A percentile compares a stretch with the other conserved stretches of the same genome.
Conservation (phyloP, 768 basidiomycete genomes). For the Megacollybia marginata region DNA sequence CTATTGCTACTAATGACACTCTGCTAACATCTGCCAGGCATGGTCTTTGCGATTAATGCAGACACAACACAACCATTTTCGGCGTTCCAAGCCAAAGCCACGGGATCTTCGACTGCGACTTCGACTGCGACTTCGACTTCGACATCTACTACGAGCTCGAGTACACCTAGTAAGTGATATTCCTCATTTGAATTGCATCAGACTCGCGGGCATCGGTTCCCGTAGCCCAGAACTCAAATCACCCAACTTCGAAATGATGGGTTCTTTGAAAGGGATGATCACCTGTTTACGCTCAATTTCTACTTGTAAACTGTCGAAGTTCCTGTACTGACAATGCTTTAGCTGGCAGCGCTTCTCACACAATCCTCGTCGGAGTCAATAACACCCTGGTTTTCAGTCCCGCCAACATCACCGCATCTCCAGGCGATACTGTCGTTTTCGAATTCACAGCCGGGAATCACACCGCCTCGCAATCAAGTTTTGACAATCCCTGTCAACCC, state of each 20-base stretch:
- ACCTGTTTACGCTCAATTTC: slow-evolving; percentile 1
- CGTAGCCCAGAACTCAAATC: slow-evolving; percentile 27
- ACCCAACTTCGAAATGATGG: slow-evolving; percentile 30
- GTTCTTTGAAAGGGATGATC: slow-evolving; percentile 27
- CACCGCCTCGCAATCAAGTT: slow-evolving; percentile 35
- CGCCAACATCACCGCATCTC: slow-evolving; percentile 29
- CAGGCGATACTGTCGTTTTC: slow-evolving; percentile 38
- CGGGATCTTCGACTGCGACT: slow-evolving; percentile 18
- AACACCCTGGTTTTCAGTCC: slow-evolving; percentile 26
- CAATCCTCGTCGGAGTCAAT: slow-evolving; percentile 31
- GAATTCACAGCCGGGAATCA: slow-evolving; percentile 41
- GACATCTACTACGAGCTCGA: slow-evolving; percentile 4
- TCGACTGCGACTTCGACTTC: slow-evolving; percentile 9
- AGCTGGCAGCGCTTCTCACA: slow-evolving; percentile 22
- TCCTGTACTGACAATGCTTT: slow-evolving; percentile 12
- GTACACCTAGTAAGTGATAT: slow-evolving; percentile 7
- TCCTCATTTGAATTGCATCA: slow-evolving; percentile 21
- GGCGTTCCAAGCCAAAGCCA: slow-evolving; percentile 42
- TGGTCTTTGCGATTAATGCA: slow-evolving; percentile 65
- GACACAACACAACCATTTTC: slow-evolving; percentile 32
- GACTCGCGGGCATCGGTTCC: slow-evolving; percentile 30
- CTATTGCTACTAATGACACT: not conserved
- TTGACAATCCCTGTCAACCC: slow-evolving; percentile 8
- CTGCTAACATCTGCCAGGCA: slow-evolving; percentile 26
- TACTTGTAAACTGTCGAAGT: slow-evolving; percentile 6